These are phyloP conservation scores for Tieghemiomyces parasiticus DNA, from an alignment of 192 early-diverging fungal genomes.

Conservation along the genomic window DNA sequence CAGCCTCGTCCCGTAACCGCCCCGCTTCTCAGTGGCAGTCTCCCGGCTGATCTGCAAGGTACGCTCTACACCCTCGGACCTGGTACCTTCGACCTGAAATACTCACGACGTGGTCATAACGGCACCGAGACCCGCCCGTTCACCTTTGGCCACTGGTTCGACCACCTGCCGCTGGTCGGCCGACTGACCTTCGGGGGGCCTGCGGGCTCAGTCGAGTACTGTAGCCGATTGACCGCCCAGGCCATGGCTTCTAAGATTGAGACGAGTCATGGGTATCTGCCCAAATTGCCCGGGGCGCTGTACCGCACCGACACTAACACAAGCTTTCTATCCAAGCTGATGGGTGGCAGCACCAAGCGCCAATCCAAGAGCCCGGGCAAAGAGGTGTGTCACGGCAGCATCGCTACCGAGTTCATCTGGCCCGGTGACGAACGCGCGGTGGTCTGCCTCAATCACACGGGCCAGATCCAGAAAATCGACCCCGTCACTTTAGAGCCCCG, in stretches of 20 bases:
- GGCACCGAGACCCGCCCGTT: slow-evolving; percentile 53
- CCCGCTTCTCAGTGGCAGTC: slow-evolving; percentile 31
- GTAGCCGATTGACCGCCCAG: slow-evolving; percentile 43
- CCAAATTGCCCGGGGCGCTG: slow-evolving; percentile 45
- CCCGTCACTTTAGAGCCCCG: slow-evolving; percentile 44
- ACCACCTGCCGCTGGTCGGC: slow-evolving; percentile 53
- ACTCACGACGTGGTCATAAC: slow-evolving; percentile 39
- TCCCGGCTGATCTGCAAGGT: slow-evolving; percentile 49
- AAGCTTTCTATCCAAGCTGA: slow-evolving; percentile 44
- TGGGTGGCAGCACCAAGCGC: slow-evolving; percentile 33
- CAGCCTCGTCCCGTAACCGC: slow-evolving; percentile 25
- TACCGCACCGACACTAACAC: slow-evolving; percentile 55
- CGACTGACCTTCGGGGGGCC: slow-evolving; percentile 45
- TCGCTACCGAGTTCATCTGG: slow-evolving; percentile 35
- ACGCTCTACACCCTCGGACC: slow-evolving; percentile 51
- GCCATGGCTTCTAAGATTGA: slow-evolving; percentile 45
- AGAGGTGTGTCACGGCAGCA: slow-evolving; percentile 48
- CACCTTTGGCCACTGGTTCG: slow-evolving; percentile 55
- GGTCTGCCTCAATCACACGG: slow-evolving; percentile 51
- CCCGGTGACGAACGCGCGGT: slow-evolving; percentile 46
- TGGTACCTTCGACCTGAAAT: slow-evolving; percentile 48
- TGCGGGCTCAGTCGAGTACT: slow-evolving; percentile 37
- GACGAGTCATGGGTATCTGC: slow-evolving; percentile 50
- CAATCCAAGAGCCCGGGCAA: slow-evolving; percentile 41
- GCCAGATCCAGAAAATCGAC: slow-evolving; percentile 52